Conservation (phyloP, 495 filamentous ascomycete genomes). For the Zalerion maritima region DNA sequence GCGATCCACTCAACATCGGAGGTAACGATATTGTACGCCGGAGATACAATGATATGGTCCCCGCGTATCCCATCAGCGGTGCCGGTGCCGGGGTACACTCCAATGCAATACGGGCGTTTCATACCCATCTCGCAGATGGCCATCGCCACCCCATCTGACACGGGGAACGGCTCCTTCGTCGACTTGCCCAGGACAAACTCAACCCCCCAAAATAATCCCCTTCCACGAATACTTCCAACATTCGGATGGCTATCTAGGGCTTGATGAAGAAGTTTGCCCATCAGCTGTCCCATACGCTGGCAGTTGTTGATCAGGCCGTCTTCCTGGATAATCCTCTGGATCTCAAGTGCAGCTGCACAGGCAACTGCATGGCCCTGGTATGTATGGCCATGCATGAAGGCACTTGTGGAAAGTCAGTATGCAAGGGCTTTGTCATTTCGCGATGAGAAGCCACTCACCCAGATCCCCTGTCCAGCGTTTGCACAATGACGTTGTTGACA, state of each 20-base stretch:
- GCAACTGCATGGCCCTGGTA: slow-evolving; percentile 46
- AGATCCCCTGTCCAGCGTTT: slow-evolving; percentile 41
- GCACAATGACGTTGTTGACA: slow-evolving; percentile 36
- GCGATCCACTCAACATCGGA: slow-evolving; percentile 50
- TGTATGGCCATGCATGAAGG: slow-evolving; percentile 45
- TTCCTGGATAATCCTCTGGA: slow-evolving; percentile 42
- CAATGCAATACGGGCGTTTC: slow-evolving; percentile 38
- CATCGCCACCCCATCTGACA: slow-evolving; percentile 23
- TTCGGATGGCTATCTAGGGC: slow-evolving; percentile 33
- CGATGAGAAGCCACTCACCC: slow-evolving; percentile 16
- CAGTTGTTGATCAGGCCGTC: slow-evolving; percentile 41
- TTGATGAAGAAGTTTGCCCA: slow-evolving; percentile 29
- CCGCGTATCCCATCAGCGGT: slow-evolving; percentile 51
- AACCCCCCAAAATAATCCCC: slow-evolving; percentile 48
- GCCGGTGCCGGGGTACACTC: slow-evolving; percentile 55
- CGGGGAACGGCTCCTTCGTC: slow-evolving; percentile 32
- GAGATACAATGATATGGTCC: slow-evolving; percentile 64
- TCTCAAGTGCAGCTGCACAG: slow-evolving; percentile 45
- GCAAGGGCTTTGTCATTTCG: slow-evolving; percentile 8
- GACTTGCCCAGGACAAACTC: slow-evolving; percentile 41
- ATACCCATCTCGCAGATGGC: slow-evolving; percentile 40
- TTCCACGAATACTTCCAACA: slow-evolving; percentile 51
- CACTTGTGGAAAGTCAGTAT: slow-evolving; percentile 9
- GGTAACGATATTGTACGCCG: slow-evolving; percentile 52
- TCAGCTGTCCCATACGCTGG: slow-evolving; percentile 29